Conservation (phyloP, 805 yeast genomes). For the Saccharomycopsis capsularis region DNA sequence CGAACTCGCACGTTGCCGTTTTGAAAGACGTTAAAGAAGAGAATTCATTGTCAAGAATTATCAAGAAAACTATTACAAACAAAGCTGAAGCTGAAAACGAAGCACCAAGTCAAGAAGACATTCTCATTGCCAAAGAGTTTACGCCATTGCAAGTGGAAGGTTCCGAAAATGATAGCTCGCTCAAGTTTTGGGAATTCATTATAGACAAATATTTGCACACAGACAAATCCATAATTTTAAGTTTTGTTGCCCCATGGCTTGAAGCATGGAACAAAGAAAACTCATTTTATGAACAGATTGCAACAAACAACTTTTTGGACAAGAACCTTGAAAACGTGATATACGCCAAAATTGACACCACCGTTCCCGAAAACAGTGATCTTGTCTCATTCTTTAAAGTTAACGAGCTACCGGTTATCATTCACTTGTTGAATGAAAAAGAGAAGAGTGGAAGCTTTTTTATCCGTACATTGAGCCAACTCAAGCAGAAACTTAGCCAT, state of each 20-base stretch:
- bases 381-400: not conserved
- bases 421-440: not conserved
- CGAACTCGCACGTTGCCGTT: not conserved
- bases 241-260: slow-evolving; percentile 6
- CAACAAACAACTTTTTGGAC: not conserved
- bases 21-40: not conserved
- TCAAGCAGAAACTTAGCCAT: not conserved
- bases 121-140: not conserved
- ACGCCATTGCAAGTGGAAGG: not conserved
- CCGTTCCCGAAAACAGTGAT: not conserved
- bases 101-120: not conserved
- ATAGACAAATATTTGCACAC: not conserved
- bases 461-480: too few species aligned
- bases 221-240: not conserved
- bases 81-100: not conserved
- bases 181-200: slow-evolving; percentile 1
- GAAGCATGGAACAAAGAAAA: not conserved
- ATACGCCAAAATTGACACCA: not conserved
- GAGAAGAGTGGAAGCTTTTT: not conserved
- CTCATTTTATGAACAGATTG: not conserved
- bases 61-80: not conserved
- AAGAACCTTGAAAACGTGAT: not conserved
- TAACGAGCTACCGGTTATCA: slow-evolving; percentile 6
- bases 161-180: not conserved
- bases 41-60: not conserved